These are phyloP conservation scores for Deinandra increscens DNA, from an alignment of 129 eudicot species.

Conservation along the genomic window DNA sequence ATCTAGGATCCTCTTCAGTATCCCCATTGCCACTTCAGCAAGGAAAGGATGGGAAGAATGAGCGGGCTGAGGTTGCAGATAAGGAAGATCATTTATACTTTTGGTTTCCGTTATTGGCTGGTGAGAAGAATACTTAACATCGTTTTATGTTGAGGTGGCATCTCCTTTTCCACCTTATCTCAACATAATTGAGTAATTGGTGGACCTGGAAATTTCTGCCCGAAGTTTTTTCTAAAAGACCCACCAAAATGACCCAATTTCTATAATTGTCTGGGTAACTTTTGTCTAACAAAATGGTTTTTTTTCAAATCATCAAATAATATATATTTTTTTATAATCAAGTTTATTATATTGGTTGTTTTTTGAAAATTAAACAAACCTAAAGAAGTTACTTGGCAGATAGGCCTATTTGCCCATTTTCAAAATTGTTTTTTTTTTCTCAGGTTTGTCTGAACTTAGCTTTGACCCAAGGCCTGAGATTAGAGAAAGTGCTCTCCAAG, in stretches of 20 bases:
- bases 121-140: slow-evolving; percentile 39
- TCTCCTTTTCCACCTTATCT: not conserved
- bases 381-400: not conserved
- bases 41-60: slow-evolving; percentile 51
- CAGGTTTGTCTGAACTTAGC: slow-evolving; percentile 96
- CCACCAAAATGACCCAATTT: not conserved
- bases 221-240: not conserved
- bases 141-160: not conserved
- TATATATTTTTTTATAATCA: not conserved
- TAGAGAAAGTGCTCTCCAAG: slow-evolving; percentile 83
- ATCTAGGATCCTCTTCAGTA: slow-evolving; percentile 56
- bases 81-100: slow-evolving; percentile 85
- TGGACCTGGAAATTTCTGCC: slow-evolving; percentile 2
- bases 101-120: slow-evolving; percentile 98
- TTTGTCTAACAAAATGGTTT: not conserved
- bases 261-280: not conserved
- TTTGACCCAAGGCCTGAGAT: slow-evolving; percentile 96
- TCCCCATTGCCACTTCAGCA: slow-evolving; percentile 51
- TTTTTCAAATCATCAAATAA: not conserved
- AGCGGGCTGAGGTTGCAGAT: slow-evolving; percentile 39
- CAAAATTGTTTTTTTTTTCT: slow-evolving; percentile 8
- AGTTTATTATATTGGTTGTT: not conserved
- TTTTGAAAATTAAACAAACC: not conserved
- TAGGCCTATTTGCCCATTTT: not conserved
- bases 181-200: not conserved